Percentiles rank a stretch among this genome's conserved stretches.
Evolutionary conservation across 768 basidiomycete genomes (phyloP).

Genomic region (Lentinula lateritia): DNA sequence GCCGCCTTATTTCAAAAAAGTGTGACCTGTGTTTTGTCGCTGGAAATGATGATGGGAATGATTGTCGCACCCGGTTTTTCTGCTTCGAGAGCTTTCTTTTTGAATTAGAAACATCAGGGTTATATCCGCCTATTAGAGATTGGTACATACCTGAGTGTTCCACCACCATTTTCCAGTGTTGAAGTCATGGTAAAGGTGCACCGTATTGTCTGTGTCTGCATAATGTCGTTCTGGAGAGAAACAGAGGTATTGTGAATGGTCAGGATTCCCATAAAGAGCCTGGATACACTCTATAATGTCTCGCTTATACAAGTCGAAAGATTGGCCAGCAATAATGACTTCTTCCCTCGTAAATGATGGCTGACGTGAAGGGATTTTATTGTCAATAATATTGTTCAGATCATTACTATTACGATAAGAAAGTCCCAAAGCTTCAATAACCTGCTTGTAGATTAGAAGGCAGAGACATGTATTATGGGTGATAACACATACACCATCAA

Average conservation of each 20-base stretch:
- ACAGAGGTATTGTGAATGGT: constrained; percentile 23
- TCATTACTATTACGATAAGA: constrained; percentile 21
- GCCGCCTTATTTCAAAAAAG: too few species aligned
- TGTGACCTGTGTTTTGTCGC: too few species aligned
- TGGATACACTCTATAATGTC: constrained; percentile 31
- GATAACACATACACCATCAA: constrained; percentile 21
- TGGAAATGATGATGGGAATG: too few species aligned
- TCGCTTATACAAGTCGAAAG: constrained; percentile 24
- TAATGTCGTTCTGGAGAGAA: constrained; percentile 33
- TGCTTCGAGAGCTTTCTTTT: neutral
- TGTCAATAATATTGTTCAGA: constrained; percentile 18
- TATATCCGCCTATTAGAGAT: neutral
- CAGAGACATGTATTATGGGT: constrained; percentile 15
- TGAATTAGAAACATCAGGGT: neutral
- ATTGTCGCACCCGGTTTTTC: too few species aligned
- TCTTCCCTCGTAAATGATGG: constrained; percentile 21
- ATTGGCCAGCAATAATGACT: constrained; percentile 22
- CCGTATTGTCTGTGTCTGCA: constrained; percentile 17
- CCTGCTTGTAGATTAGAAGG: constrained; percentile 7
- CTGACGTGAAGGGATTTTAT: constrained; percentile 14
- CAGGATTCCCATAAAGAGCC: constrained; percentile 27
- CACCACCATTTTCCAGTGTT: constrained; percentile 51
- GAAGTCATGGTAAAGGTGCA: constrained; percentile 35
- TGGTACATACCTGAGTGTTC: constrained; percentile 33
- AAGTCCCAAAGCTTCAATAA: constrained; percentile 16